Percentiles rank a stretch among this genome's conserved stretches.
Evolutionary conservation across 2,329 filamentous ascomycete species (phyloP).

Genomic region (Fusarium verrucosum): DNA sequence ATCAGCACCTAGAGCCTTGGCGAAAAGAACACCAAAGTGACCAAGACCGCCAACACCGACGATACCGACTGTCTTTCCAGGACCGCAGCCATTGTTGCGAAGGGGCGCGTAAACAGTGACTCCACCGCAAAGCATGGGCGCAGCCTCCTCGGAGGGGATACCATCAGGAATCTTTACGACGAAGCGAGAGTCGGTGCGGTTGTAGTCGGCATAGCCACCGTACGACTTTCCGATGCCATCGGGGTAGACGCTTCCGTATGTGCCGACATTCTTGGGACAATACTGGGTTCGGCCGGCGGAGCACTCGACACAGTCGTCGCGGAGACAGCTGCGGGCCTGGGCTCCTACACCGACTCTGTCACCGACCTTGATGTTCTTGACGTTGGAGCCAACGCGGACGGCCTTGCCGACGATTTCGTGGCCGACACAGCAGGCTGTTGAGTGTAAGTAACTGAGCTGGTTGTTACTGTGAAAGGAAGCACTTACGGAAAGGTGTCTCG

Average conservation of each 20-base stretch:
- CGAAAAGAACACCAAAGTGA: constrained; percentile 73
- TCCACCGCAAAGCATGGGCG: constrained; percentile 76
- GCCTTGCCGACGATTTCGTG: constrained; percentile 72
- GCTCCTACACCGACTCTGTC: constrained; percentile 72
- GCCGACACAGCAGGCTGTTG: constrained; percentile 62
- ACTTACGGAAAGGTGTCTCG: constrained; percentile 53
- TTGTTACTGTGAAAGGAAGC: neutral
- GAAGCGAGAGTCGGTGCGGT: constrained; percentile 54
- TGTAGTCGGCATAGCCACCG: constrained; percentile 59
- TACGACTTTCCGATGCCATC: constrained; percentile 52
- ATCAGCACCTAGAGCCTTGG: constrained; percentile 71
- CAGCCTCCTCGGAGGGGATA: constrained; percentile 52
- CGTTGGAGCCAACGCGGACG: constrained; percentile 61
- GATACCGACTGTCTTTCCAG: constrained; percentile 72
- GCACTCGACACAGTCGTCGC: constrained; percentile 54
- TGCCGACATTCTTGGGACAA: constrained; percentile 55
- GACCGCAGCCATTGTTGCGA: constrained; percentile 68
- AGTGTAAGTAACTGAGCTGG: constrained; percentile 19
- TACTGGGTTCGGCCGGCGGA: constrained; percentile 53
- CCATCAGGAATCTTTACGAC: constrained; percentile 56
- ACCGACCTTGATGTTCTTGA: constrained; percentile 63
- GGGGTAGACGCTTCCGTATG: constrained; percentile 62
- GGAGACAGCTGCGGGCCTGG: constrained; percentile 64
- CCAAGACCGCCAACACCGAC: constrained; percentile 74
- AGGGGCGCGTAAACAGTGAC: constrained; percentile 73